phyloP scores from a whole-genome alignment of 2,329 filamentous ascomycete genomes.

The Trichoderma cornu-damae region DNA sequence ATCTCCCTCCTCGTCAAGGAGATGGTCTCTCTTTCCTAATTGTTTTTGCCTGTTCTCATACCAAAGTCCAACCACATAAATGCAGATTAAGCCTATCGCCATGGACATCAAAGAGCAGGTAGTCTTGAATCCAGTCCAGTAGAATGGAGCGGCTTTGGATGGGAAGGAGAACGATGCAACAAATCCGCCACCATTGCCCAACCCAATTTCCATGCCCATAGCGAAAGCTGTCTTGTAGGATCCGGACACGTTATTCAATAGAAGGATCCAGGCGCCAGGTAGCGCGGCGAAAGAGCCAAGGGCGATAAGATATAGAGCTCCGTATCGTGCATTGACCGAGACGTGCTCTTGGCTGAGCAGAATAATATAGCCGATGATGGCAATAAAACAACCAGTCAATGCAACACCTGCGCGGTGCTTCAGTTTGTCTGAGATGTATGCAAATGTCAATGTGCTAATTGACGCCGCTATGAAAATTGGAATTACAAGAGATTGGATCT shows the following conservation, averaged over 20 bases:
- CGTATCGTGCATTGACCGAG: slow-evolving; percentile 10
- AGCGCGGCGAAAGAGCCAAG: slow-evolving; percentile 4
- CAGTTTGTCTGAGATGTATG: slow-evolving; percentile 12
- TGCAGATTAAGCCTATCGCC: slow-evolving; percentile 1
- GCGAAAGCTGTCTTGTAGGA: slow-evolving; percentile 12
- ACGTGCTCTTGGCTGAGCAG: slow-evolving; percentile 9
- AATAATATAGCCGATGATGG: slow-evolving; percentile 7
- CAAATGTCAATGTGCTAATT: not conserved
- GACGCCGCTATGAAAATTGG: slow-evolving; percentile 7
- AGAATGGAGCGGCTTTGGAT: not conserved
- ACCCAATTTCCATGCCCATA: slow-evolving; percentile 14
- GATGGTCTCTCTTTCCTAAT: not conserved
- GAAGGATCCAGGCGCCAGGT: slow-evolving; percentile 8
- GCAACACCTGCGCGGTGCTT: not conserved
- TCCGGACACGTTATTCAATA: slow-evolving; percentile 7
- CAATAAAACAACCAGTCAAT: slow-evolving; percentile 3
- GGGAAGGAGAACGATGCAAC: slow-evolving; percentile 11
- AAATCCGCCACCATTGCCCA: slow-evolving; percentile 12
- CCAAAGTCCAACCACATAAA: slow-evolving; percentile 9
- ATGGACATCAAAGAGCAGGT: slow-evolving; percentile 9
- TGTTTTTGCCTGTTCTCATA: slow-evolving; percentile 9
- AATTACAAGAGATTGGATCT: slow-evolving; percentile 10
- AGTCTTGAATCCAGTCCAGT: slow-evolving; percentile 9
- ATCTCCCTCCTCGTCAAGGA: slow-evolving; percentile 4
- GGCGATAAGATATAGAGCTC: slow-evolving; percentile 7